phyloP scores from a whole-genome alignment of 2,329 filamentous ascomycete species.

The Fusarium ambrosium region DNA sequence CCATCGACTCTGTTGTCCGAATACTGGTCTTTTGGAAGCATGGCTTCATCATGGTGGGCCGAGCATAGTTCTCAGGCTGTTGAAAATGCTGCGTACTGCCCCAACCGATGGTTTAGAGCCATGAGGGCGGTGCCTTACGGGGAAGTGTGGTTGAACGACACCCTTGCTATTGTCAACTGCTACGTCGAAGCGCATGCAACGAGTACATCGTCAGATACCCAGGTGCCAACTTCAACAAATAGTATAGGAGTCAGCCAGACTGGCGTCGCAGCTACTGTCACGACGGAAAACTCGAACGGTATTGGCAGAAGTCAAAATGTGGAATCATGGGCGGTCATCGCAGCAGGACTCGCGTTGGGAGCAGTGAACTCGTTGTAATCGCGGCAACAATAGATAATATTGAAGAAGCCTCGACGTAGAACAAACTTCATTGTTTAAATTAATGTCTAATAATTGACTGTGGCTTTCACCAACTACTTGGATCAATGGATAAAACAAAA shows the following conservation, averaged over 20 bases:
- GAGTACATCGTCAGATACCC: not conserved
- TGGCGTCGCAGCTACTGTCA: not conserved
- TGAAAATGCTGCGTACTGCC: not conserved
- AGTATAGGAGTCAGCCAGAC: not conserved
- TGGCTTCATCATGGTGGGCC: not conserved
- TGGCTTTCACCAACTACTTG: not conserved
- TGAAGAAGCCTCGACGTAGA: not conserved
- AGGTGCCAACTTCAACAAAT: not conserved
- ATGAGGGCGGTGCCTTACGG: slow-evolving; percentile 1
- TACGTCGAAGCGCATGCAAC: not conserved
- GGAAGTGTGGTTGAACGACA: slow-evolving; percentile 2
- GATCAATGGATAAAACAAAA: not conserved
- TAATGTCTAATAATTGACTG: not conserved
- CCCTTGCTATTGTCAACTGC: not conserved
- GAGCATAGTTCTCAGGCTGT: slow-evolving; percentile 1
- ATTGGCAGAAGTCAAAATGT: not conserved
- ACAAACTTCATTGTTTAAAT: not conserved
- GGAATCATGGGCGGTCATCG: not conserved
- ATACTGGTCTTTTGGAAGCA: not conserved
- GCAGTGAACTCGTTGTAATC: not conserved
- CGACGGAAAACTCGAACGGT: not conserved
- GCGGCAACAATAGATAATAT: too few relatives aligned
- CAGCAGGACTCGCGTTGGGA: not conserved
- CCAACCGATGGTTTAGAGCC: slow-evolving; percentile 1
- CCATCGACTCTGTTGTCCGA: not conserved